A percentile compares a stretch with the other conserved stretches of the same genome.
These are phyloP conservation scores for Panicum miliaceum DNA, from an alignment of 176 grass and related monocot genomes.

Conservation along the genomic window DNA sequence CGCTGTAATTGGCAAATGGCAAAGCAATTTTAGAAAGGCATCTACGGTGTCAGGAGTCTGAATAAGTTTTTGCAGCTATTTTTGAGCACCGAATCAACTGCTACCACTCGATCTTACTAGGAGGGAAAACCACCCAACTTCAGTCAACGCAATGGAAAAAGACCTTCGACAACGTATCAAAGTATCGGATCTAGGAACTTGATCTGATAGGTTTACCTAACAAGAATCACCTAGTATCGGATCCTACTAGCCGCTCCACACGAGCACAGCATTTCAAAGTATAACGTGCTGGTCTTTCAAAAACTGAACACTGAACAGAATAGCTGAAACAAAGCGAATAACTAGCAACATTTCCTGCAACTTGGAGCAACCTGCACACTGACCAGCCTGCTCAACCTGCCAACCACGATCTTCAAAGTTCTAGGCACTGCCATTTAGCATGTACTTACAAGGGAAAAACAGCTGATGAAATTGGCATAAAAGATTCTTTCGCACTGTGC, in stretches of 20 bases:
- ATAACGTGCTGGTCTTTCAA: neutral
- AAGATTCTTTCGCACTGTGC: constrained; percentile 19
- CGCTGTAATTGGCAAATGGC: neutral
- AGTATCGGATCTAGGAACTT: neutral
- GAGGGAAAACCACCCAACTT: neutral
- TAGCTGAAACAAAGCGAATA: neutral
- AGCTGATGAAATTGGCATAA: neutral
- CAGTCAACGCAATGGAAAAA: neutral
- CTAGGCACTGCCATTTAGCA: neutral
- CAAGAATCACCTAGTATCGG: neutral
- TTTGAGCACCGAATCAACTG: neutral
- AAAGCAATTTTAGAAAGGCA: neutral
- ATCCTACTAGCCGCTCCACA: neutral
- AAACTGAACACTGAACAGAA: neutral
- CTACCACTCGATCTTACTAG: neutral
- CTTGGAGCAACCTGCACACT: neutral
- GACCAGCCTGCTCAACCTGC: neutral
- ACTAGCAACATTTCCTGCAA: neutral
- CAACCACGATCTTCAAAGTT: neutral
- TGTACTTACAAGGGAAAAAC: neutral
- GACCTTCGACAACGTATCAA: no score
- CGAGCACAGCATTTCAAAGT: neutral
- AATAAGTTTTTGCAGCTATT: no score
- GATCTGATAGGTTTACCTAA: neutral
- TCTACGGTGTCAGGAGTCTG: neutral